Percentiles rank a stretch among this genome's conserved stretches.
Conservation (phyloP, 2,329 filamentous ascomycete genomes). For the Sclerotinia sclerotiorum region DNA sequence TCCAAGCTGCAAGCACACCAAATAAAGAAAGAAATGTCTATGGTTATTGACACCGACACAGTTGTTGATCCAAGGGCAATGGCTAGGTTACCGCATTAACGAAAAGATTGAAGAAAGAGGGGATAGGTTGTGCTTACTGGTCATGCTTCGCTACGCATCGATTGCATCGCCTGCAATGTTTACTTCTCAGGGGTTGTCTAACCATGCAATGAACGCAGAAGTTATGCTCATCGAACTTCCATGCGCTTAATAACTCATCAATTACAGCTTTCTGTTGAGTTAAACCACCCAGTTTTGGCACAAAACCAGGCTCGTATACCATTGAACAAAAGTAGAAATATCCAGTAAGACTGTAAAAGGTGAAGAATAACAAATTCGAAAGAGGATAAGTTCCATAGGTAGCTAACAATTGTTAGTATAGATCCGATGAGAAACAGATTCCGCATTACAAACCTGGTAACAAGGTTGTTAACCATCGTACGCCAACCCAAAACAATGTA, state of each 20-base stretch:
- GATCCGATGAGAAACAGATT: constrained; percentile 23
- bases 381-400: constrained; percentile 68
- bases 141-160: constrained; percentile 96
- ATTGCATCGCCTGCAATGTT: constrained; percentile 89
- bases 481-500: constrained; percentile 76
- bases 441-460: constrained; percentile 59
- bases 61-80: constrained; percentile 98
- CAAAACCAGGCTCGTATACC: constrained; percentile 85
- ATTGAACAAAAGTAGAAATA: constrained; percentile 91
- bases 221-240: constrained; percentile 91
- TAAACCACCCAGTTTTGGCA: constrained; percentile 86
- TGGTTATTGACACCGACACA: constrained; percentile 96
- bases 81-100: constrained; percentile 51
- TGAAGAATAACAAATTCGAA: constrained; percentile 72
- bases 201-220: constrained; percentile 97
- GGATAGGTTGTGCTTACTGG: constrained; percentile 62
- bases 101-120: neutral
- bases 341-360: constrained; percentile 62
- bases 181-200: constrained; percentile 85
- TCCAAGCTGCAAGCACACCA: constrained; percentile 73
- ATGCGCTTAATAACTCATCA: constrained; percentile 76
- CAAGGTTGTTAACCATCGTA: constrained; percentile 73
- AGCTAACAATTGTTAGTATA: constrained; percentile 47
- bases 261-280: constrained; percentile 88
- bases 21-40: constrained; percentile 90